A percentile compares a stretch with the other conserved stretches of the same genome.
Evolutionary conservation across 2,329 filamentous ascomycete species (phyloP).

Genomic region (Dactylonectria estremocensis): DNA sequence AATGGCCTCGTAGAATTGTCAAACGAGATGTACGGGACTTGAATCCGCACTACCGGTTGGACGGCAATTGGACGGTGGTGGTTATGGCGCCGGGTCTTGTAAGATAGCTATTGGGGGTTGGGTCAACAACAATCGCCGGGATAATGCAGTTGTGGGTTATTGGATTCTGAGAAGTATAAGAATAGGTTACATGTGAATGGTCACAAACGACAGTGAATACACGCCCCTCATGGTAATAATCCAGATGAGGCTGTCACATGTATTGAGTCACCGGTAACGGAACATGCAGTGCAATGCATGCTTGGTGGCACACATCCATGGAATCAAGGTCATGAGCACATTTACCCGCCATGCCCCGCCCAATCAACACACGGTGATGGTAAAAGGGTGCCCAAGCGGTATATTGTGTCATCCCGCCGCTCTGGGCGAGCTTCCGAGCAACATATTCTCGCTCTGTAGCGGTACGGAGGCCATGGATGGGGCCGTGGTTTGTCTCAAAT

Average conservation of each 20-base stretch:
- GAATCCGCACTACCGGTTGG: neutral
- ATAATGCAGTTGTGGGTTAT: neutral
- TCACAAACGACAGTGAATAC: neutral
- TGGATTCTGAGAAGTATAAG: neutral
- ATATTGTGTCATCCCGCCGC: neutral
- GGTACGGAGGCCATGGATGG: neutral
- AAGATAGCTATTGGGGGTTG: neutral
- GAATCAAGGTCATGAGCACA: neutral
- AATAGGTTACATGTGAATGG: neutral
- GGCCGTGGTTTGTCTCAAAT: constrained; percentile 11
- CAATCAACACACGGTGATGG: neutral
- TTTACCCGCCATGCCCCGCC: neutral
- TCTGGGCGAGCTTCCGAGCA: too few relatives aligned
- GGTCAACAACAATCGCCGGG: neutral
- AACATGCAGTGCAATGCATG: too few relatives aligned
- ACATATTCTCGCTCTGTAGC: neutral
- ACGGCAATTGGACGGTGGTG: neutral
- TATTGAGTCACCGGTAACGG: neutral
- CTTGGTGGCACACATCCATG: neutral
- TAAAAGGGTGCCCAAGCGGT: neutral
- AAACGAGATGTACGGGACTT: neutral
- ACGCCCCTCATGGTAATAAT: too few relatives aligned
- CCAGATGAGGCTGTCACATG: neutral
- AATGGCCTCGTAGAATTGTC: neutral
- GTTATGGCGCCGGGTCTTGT: neutral